Evolutionary conservation across 768 basidiomycete genomes (phyloP), one percentile per base, ranked within the genome.

Genomic region (Pleurotus citrinopileatus): DNA sequence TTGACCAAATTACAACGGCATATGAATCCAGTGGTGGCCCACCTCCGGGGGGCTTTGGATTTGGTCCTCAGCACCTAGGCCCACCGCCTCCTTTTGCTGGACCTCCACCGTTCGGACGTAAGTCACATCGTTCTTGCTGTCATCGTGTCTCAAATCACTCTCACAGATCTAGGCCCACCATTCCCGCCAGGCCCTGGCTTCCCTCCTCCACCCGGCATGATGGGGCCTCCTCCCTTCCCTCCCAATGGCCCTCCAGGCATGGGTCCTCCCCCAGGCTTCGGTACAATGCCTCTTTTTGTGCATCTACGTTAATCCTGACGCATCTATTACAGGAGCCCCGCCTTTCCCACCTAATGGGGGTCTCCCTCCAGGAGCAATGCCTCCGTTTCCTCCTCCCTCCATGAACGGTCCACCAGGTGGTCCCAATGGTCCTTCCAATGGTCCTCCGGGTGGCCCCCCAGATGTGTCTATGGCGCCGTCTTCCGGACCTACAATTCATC

Each of bases 1-100:
- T 99, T 67, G 96, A 99, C 80, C 92, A 96, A 70, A 98, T 99
- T 70, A 95, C 94, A 32, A 86, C 89, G 19, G 86, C 90, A 22
- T 97, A 96, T 65, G 96, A 98, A 71, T 81, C 80, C 25, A 85
- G 89, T 38, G 86, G 86, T 48, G 89, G 89, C 2, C 91, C 91
- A 36, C 91, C 91, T 59, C 89, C 89, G 9, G 91, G 91, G 48
- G 91, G 91, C 3, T 93, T 92, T 58, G 89, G 89, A 6, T 91
- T 91, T 60, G 89, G 89, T 20, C 89, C 90, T 36, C 89, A 89
- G 56, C 89, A 91, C 68, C 75, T 91, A 47, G 81, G 72, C 1
- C 82, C 84, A 9, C 74, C 76, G n/a, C 73, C 75, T 27, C 72
- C 71, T 19, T 77, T 70, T 56, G 76, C 73, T 42, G 70, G 64